Percentiles rank a stretch among this genome's conserved stretches.
These are phyloP conservation scores for Hanseniaspora meyeri DNA, from an alignment of 805 yeast genomes.

Conservation along the genomic window DNA sequence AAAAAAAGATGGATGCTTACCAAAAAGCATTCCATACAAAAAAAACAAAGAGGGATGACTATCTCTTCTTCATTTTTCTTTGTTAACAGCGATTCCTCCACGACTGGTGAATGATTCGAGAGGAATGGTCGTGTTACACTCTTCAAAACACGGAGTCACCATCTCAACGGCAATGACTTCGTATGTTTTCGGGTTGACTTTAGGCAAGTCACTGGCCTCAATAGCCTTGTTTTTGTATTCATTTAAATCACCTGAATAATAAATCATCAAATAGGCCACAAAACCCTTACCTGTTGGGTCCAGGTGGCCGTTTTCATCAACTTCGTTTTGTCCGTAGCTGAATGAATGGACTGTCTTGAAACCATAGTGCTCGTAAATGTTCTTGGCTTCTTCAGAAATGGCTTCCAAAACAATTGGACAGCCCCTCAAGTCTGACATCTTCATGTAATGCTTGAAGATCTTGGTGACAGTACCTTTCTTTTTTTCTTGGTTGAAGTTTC, in stretches of 20 bases:
- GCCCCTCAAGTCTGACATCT: slow-evolving; percentile 23
- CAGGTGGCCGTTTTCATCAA: slow-evolving; percentile 21
- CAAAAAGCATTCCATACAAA: slow-evolving; percentile 6
- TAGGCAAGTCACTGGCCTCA: slow-evolving; percentile 6
- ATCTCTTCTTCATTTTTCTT: slow-evolving; percentile 16
- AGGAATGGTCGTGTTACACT: slow-evolving; percentile 4
- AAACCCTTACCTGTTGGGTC: slow-evolving; percentile 27
- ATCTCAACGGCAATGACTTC: not conserved
- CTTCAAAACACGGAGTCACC: not conserved
- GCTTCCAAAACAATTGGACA: slow-evolving; percentile 28
- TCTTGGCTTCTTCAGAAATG: slow-evolving; percentile 25
- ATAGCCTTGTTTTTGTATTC: not conserved
- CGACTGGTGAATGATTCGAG: not conserved
- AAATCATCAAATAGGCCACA: slow-evolving; percentile 25
- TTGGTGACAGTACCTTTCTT: slow-evolving; percentile 26
- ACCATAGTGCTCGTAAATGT: slow-evolving; percentile 28
- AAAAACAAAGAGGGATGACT: slow-evolving; percentile 16
- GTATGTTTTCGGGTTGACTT: slow-evolving; percentile 11
- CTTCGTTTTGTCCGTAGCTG: slow-evolving; percentile 26
- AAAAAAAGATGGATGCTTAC: slow-evolving; percentile 9
- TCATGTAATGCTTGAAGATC: slow-evolving; percentile 23
- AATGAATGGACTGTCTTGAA: slow-evolving; percentile 23
- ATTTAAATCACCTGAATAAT: slow-evolving; percentile 19
- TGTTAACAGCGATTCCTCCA: slow-evolving; percentile 10
- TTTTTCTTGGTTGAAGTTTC: slow-evolving; percentile 22